Evolutionary conservation across 345 rosid genomes (phyloP), one percentile per base, ranked within the genome.

Genomic region (Eucalyptus grandis): DNA sequence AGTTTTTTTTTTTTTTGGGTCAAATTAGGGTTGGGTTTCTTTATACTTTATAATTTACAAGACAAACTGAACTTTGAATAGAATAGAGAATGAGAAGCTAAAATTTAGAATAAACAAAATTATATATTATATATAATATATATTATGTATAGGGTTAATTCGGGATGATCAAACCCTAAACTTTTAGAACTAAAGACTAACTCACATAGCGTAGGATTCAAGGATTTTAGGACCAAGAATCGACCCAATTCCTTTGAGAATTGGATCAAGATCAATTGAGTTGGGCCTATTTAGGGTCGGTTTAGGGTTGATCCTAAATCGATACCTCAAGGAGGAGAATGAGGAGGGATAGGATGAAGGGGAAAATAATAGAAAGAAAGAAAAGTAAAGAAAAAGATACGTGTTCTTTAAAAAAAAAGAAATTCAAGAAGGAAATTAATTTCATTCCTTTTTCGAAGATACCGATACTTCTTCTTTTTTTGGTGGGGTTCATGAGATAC

Each of bases 191-290:
- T 53, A 2, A 53, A 53, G 2, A 19, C 5, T 53, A 19, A 53
- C 58, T 53, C 4, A 0, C 26, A 53, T 8, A 53, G 5, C 2
- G 2, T 53, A 19, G 11, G 58, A 53, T 53, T 4, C 10, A 4
- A 21, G 1, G 58, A 0, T 53, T 53, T 53, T 21, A 53, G 2
- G 58, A 53, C 0, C 0, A 53, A 53, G 11, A 53, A 21, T 53
- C 1, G 0, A 53, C 1, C 11, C 1, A 53, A 53, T 21, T 53
- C 26, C 58, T 11, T 53, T 21, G 0, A 53, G 58, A 53, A 53
- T 53, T 21, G 1, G n/a, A n/a, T 4, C 2, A 8, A 1, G 58
- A 19, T 53, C 1, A 0, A 7, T 51, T 7, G 9, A 51, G 56
- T 51, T 51, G 2, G 9, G 22, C 22, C 22, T 51, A 7, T 53